Base-by-base conservation (phyloP, 306 rosid genomes). In the Abrus pulchellus region DNA sequence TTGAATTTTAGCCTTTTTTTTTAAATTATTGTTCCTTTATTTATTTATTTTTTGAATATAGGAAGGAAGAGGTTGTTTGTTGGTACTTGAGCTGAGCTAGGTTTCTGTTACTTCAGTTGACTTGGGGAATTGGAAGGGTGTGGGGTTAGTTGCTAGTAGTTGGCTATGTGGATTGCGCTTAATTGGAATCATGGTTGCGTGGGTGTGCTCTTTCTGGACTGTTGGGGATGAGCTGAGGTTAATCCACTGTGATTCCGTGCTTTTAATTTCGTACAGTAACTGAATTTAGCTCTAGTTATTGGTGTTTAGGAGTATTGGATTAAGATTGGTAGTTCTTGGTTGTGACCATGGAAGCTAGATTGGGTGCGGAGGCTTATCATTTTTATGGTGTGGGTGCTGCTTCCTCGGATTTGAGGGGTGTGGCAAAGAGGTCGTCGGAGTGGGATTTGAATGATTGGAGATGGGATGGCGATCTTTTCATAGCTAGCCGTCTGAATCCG, bases 391-490 rank as follows among this genome's bases (percentile, higher is more conserved):
- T 87, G 82, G 85, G 85, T 61, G 53, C 61, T 44, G 32, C 92
- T 74, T 48, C 92, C 1, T 76, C 86, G 50, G 91, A 79, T 72
- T 52, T 90, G 83, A 76, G 83, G 82, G 75, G 79, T 85, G n/a
- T 84, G 71, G 90, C 93, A 70, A 92, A 86, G 80, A 89, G 89
- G 84, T 59, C 85, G 47, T 28, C 65, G 53, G 97, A 92, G n/a
- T 94, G 98, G 97, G 89, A 94, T 90, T 85, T 83, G 85, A 94
- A 90, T 57, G 85, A 78, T 32, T 92, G 97, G 97, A 91, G 86
- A 63, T 94, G 97, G 97, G 98, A 91, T 66, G 93, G 97, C 8
- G 86, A 94, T 90, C 97, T 92, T 56, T 94, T 94, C 50, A 68
- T 90, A 44, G 97, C 98, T 30, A 83, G 83, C 50, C 84, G 80